phyloP scores from a whole-genome alignment of 1,139 yeast genomes.

The Groenewaldozyma auringiensis region DNA sequence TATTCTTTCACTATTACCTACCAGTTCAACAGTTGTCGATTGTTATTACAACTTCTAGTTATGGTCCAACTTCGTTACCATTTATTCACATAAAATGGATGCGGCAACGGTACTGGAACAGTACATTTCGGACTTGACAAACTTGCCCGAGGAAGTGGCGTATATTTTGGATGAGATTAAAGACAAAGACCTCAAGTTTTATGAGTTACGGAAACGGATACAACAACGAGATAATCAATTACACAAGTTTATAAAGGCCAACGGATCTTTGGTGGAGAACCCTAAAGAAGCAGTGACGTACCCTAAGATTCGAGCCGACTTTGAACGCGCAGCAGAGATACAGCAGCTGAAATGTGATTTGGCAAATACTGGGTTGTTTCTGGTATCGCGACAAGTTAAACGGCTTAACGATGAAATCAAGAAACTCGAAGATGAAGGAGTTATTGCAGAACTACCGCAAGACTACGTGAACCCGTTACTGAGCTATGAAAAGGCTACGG shows the following conservation, averaged over 20 bases:
- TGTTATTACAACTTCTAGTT: too few species aligned
- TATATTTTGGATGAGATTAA: constrained; percentile 74
- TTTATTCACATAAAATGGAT: too few species aligned
- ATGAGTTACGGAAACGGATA: constrained; percentile 60
- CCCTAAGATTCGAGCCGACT: constrained; percentile 62
- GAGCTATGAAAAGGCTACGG: constrained; percentile 4
- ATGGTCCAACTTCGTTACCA: too few species aligned
- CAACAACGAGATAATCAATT: constrained; percentile 68
- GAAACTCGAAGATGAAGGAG: constrained; percentile 70
- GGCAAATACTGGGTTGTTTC: constrained; percentile 75
- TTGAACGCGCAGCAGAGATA: constrained; percentile 48
- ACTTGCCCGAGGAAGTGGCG: constrained; percentile 83
- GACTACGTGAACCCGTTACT: constrained; percentile 6
- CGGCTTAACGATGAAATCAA: constrained; percentile 70
- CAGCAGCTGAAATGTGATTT: constrained; percentile 74
- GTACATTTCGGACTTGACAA: constrained; percentile 67
- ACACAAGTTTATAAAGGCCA: constrained; percentile 73
- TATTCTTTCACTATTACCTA: too few species aligned
- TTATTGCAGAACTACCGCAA: constrained; percentile 42
- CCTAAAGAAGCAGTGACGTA: constrained; percentile 72
- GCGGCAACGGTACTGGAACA: constrained; percentile 71
- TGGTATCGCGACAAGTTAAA: constrained; percentile 65
- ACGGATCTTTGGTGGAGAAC: constrained; percentile 73
- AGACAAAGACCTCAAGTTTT: constrained; percentile 57
- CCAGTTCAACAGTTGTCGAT: too few species aligned